Conservation (phyloP, 2,329 filamentous ascomycete genomes). For the Apiospora saccharicola region DNA sequence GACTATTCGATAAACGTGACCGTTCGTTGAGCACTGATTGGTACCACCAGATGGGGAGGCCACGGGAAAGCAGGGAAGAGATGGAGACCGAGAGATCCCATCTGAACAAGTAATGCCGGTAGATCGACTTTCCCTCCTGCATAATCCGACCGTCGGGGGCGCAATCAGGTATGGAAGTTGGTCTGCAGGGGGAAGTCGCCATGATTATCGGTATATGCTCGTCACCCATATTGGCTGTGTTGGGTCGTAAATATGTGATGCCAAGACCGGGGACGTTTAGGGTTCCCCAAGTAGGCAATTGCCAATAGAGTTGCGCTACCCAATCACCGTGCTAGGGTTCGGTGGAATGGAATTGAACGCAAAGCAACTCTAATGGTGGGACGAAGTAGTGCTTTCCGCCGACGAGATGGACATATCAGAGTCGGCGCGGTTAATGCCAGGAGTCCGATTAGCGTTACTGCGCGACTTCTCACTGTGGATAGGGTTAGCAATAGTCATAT, state of each 20-base stretch:
- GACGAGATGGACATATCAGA: conserved; percentile 38
- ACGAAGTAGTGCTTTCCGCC: conserved; percentile 28
- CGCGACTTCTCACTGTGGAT: conserved; percentile 26
- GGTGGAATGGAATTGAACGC: background rate
- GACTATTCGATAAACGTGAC: background rate
- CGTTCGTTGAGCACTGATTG: background rate
- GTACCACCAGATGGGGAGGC: background rate
- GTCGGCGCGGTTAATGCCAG: conserved; percentile 37
- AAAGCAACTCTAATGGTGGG: background rate
- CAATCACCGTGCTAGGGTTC: background rate
- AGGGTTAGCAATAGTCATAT: background rate
- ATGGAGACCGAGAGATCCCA: background rate
- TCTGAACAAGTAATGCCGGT: background rate
- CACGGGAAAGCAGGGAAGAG: conserved; percentile 1
- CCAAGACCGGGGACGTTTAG: conserved; percentile 3
- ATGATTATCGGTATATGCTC: background rate
- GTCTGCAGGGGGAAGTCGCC: background rate
- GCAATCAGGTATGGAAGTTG: background rate
- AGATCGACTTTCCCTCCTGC: background rate
- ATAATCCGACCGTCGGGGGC: background rate
- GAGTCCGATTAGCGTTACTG: background rate
- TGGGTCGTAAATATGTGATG: background rate
- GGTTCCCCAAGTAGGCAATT: conserved; percentile 11
- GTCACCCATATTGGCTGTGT: background rate
- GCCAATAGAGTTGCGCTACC: background rate